Evolutionary conservation across 2,329 filamentous ascomycete genomes (phyloP).

Genomic region (Rutstroemia sydowiana): DNA sequence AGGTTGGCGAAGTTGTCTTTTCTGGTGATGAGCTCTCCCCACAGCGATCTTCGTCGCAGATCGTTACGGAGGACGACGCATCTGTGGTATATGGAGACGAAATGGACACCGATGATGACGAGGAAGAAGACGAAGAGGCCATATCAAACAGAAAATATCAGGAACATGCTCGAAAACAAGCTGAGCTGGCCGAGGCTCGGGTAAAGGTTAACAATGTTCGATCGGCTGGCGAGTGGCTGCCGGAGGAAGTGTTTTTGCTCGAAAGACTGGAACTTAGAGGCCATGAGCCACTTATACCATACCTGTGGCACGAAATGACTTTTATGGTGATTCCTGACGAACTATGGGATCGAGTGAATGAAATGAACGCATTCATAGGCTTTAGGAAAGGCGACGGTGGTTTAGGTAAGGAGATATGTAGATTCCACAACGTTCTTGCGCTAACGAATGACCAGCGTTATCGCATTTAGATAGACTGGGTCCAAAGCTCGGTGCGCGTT

Average conservation of each 20-base stretch:
- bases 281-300: slow-evolving; percentile 26
- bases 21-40: slow-evolving; percentile 13
- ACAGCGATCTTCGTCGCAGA: slow-evolving; percentile 17
- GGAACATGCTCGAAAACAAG: slow-evolving; percentile 26
- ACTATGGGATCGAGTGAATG: slow-evolving; percentile 22
- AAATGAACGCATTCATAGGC: slow-evolving; percentile 25
- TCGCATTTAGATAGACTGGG: slow-evolving; percentile 23
- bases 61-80: slow-evolving; percentile 2
- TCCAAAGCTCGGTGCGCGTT: slow-evolving; percentile 18
- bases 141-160: slow-evolving; percentile 22
- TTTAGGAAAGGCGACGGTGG: slow-evolving; percentile 17
- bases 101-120: slow-evolving; percentile 10
- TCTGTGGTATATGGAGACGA: neutral
- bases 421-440: neutral
- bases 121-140: slow-evolving; percentile 12
- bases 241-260: slow-evolving; percentile 25
- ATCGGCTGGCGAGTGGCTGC: slow-evolving; percentile 24
- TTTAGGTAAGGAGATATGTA: slow-evolving; percentile 20
- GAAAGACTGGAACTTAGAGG: slow-evolving; percentile 27
- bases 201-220: slow-evolving; percentile 22
- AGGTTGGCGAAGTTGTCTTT: slow-evolving; percentile 9
- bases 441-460: slow-evolving; percentile 19
- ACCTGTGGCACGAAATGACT: slow-evolving; percentile 21
- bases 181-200: slow-evolving; percentile 16
- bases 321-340: slow-evolving; percentile 26